phyloP scores from a whole-genome alignment of 352 stramenopile species.

The Pythium pectinolyticum region DNA sequence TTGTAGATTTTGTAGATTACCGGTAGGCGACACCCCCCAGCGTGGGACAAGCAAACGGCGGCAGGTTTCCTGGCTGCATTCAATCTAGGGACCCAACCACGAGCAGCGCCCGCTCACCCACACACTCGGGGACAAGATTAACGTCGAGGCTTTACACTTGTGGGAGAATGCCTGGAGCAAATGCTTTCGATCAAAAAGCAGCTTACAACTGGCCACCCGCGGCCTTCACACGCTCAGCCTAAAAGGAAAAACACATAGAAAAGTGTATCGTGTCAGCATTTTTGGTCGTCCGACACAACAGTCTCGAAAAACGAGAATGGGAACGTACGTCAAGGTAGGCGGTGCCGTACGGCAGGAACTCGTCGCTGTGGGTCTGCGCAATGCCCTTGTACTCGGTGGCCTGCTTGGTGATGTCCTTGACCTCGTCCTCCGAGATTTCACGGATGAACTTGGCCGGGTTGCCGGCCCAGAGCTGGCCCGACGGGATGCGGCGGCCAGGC shows the following conservation, averaged over 20 bases:
- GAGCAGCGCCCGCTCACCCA: slow-evolving; percentile 1
- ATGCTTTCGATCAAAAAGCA: not conserved
- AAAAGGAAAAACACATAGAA: not conserved
- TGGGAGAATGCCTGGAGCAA: slow-evolving; percentile 10
- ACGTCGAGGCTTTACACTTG: slow-evolving; percentile 10
- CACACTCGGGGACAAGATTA: slow-evolving; percentile 7
- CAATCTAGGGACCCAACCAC: slow-evolving; percentile 5
- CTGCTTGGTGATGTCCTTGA: slow-evolving; percentile 87
- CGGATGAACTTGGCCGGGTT: slow-evolving; percentile 95
- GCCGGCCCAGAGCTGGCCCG: slow-evolving; percentile 94
- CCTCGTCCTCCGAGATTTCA: slow-evolving; percentile 92
- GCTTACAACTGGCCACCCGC: slow-evolving; percentile 76
- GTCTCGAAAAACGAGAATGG: no score
- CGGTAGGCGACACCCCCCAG: slow-evolving; percentile 2
- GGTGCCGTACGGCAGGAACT: slow-evolving; percentile 89
- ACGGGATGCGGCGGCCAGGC: slow-evolving; percentile 83
- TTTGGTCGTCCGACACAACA: no score
- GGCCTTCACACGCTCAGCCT: slow-evolving; percentile 85
- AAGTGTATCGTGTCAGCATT: not conserved
- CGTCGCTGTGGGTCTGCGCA: slow-evolving; percentile 83
- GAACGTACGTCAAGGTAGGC: slow-evolving; percentile 76
- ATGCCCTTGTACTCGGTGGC: slow-evolving; percentile 84
- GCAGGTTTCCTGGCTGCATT: not conserved
- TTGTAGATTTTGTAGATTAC: slow-evolving; percentile 6
- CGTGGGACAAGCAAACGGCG: not conserved